Percentiles rank a stretch among this genome's conserved stretches.
These are phyloP conservation scores for Metschnikowia amazonensis DNA, from an alignment of 805 yeast species.

Conservation along the genomic window DNA sequence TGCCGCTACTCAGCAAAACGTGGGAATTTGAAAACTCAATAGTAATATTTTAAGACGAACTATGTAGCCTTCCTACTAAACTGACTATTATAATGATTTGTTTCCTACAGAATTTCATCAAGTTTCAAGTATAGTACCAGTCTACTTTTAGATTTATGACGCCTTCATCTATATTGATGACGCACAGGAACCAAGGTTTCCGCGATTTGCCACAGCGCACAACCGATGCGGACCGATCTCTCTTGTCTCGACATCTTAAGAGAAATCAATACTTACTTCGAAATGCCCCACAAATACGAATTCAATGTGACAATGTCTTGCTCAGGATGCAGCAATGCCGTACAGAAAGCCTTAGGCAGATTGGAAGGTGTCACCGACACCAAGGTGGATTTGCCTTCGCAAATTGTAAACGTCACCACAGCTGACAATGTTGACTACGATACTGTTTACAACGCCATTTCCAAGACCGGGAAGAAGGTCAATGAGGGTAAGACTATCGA, in stretches of 20 bases:
- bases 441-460: constrained; percentile 71
- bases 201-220: constrained; percentile 2
- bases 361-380: constrained; percentile 71
- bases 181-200: neutral
- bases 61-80: too few relatives aligned
- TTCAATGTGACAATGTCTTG: constrained; percentile 85
- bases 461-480: constrained; percentile 89
- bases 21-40: too few relatives aligned
- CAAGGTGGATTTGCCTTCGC: constrained; percentile 74
- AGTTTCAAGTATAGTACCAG: too few relatives aligned
- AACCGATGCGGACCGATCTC: neutral
- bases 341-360: constrained; percentile 66
- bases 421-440: constrained; percentile 58
- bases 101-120: too few relatives aligned
- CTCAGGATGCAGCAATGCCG: constrained; percentile 84
- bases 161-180: neutral
- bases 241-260: neutral
- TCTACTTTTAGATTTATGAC: neutral
- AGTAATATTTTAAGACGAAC: too few relatives aligned
- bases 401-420: constrained; percentile 75
- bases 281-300: constrained; percentile 47
- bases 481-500: constrained; percentile 50
- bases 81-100: too few relatives aligned
- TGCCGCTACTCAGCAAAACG: too few relatives aligned
- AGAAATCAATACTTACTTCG: neutral